Evolutionary conservation across 2,329 filamentous ascomycete genomes (phyloP), one percentile per base, ranked within the genome.

Genomic region (Alternaria sp.): DNA sequence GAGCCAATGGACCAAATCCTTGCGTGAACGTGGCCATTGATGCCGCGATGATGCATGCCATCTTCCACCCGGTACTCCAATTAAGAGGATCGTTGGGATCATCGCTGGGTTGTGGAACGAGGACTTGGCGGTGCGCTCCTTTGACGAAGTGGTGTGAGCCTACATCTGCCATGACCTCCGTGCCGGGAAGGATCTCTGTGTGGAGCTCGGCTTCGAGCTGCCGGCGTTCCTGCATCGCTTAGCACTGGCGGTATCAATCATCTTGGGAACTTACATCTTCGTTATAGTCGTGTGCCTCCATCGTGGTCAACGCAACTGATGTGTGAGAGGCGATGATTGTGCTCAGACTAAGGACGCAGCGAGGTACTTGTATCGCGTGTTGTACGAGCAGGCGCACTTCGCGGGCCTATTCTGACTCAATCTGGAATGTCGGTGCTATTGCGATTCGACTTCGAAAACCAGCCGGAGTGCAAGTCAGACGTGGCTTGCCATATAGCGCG

Each of bases 91-190:
- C 86, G 45, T 84, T 76, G 1, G 83, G 81, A 55, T 86, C 82
- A 41, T 71, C 82, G 58, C 82, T 84, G 0, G 86, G 86, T 71
- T 87, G 85, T 3, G 86, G 86, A 21, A 87, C 85, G 51, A 87
- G 79, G 15, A 86, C 82, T 3, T 82, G 84, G 46, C 74, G 73
- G 43, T 78, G 78, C 9, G 70, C 50, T 3, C 75, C 75, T 63
- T 89, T 90, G 71, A 90, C 87, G 70, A 90, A 90, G 75, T 90
- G 88, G 76, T 89, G 87, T 1, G 81, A 80, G 20, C 87, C 87
- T 41, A 90, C 84, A 81, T 91, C 86, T 9, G 82, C 78, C 87
- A 88, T 88, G 71, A 88, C 82, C 75, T 88, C 86, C 5, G 87
- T 88, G 23, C 87, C 87, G 4, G 87, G 87, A 44, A 87, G 76